Evolutionary conservation across 1,139 yeast species (phyloP), one percentile per base, ranked within the genome.

Genomic region (Pichia sp.): DNA sequence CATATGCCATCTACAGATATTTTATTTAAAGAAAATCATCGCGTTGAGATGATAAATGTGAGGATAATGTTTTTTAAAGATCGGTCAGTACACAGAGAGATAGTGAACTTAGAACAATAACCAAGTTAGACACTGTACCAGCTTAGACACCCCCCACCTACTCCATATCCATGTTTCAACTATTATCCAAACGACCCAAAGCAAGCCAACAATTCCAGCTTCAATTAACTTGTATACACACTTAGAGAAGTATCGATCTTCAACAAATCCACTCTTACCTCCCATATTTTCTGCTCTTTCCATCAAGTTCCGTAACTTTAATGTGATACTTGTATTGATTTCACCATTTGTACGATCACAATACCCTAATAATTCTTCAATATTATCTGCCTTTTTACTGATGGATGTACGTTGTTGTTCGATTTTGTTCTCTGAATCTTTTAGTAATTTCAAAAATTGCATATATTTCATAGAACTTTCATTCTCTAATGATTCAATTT

Each of bases 281-380:
- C 39, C 46, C 44, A 82, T 67, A 42, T 73, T 74, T 51, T 85
- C 95, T 26, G 82, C 68, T 44, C 80, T 73, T 60, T 86, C 95
- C 45, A 77, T 77, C n/a, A 85, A 69, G 53, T 80, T 78, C 49
- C 95, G 71, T 39, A 86, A 68, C 57, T 85, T 87, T 46, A 87
- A 67, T 29, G 89, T 79, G 45, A 87, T 68, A 0, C 94, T 83
- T 0, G 96, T 88, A 63, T 84, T 86, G 52, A 88, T 83, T 60
- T 86, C 95, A 54, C 92, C 85, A 49, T 85, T 77, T 23, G 86
- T 76, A 53, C 95, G 71, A 64, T 88, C 96, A 47, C 90, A 80
- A 40, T 76, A 72, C 23, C 84, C 79, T 39, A 88, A 70, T 48
- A 87, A 66, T 40, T 78, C 77, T 59, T 88, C 96, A 44, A 83